Conservation (phyloP, 78 protist genomes). For the Anaeramoeba ignava region DNA sequence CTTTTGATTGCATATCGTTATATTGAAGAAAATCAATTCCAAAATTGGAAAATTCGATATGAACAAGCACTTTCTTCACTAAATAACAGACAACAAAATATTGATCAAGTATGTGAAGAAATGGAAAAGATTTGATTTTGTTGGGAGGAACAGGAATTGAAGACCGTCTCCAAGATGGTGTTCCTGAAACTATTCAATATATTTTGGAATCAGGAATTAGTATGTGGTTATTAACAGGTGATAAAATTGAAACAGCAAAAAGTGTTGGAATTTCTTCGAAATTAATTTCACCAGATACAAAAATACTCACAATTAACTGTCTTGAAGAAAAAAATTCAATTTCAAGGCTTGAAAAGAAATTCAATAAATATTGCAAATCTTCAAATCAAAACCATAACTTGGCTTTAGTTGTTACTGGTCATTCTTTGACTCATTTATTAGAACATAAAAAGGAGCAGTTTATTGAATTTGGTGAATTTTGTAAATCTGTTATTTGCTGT, state of each 20-base stretch:
- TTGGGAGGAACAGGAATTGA: not conserved
- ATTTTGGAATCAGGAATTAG: not conserved
- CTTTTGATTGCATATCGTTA: not conserved
- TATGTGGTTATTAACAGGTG: not conserved
- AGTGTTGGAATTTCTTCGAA: not conserved
- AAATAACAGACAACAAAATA: not conserved
- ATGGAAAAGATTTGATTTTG: not conserved
- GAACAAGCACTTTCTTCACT: not conserved
- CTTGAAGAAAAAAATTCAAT: not conserved
- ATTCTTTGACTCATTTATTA: not conserved
- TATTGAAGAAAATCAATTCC: not conserved
- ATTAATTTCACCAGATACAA: not conserved
- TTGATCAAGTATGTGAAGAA: not conserved
- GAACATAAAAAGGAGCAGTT: constrained; percentile 19
- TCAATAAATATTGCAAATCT: not conserved
- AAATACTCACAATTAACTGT: not conserved
- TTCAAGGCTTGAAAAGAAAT: not conserved
- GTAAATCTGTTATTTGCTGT: constrained; percentile 65
- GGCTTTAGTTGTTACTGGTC: not conserved
- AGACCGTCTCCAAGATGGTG: not conserved
- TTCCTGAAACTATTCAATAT: not conserved
- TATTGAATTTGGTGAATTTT: constrained; percentile 40
- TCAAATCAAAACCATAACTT: not conserved
- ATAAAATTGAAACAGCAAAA: not conserved
- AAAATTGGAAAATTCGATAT: not conserved